Evolutionary conservation across 305 asterid species (phyloP).

Genomic region (Rubia tinctorum): DNA sequence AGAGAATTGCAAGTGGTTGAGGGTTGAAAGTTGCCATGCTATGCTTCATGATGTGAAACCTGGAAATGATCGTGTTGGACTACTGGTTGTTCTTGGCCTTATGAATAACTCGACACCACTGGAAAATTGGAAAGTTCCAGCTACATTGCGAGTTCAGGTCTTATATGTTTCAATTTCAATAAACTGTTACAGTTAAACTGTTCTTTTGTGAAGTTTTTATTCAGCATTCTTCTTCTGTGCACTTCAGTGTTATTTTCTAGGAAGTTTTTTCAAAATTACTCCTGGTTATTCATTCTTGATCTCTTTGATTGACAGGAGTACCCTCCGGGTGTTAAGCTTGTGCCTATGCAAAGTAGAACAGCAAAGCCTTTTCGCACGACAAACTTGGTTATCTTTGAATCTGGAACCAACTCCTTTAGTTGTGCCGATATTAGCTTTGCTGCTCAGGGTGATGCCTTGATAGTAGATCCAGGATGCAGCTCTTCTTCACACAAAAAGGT

Average conservation of each 20-base stretch:
- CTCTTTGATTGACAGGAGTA: slow-evolving; percentile 54
- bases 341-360: slow-evolving; percentile 93
- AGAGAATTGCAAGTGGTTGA: slow-evolving; percentile 78
- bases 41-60: slow-evolving; percentile 61
- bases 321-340: slow-evolving; percentile 76
- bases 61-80: slow-evolving; percentile 69
- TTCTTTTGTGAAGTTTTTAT: background rate
- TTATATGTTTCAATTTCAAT: background rate
- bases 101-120: slow-evolving; percentile 43
- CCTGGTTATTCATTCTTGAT: slow-evolving; percentile 1
- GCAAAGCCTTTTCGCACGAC: slow-evolving; percentile 77
- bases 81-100: slow-evolving; percentile 62
- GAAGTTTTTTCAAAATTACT: background rate
- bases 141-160: slow-evolving; percentile 68
- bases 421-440: slow-evolving; percentile 31
- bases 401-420: slow-evolving; percentile 29
- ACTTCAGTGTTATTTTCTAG: background rate
- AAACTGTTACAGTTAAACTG: slow-evolving; percentile 1
- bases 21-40: slow-evolving; percentile 43
- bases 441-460: slow-evolving; percentile 81
- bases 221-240: background rate
- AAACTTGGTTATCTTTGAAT: slow-evolving; percentile 64
- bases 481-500: slow-evolving; percentile 75
- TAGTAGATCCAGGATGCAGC: slow-evolving; percentile 95
- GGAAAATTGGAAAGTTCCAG: slow-evolving; percentile 41